phyloP scores from a whole-genome alignment of 768 basidiomycete species.

The Chalciporus piperatus region DNA sequence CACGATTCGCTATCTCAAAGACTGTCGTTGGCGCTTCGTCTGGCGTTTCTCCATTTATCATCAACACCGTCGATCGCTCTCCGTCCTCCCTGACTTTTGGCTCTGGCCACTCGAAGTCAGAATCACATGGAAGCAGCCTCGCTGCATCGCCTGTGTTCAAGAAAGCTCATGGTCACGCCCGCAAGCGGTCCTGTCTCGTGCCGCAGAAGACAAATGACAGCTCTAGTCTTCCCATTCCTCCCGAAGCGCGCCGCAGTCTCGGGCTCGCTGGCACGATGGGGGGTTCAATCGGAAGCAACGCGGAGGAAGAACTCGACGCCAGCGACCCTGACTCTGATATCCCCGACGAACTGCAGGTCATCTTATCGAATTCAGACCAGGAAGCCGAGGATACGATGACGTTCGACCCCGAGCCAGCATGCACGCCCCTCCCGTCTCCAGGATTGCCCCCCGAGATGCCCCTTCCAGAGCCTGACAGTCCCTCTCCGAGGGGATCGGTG shows the following conservation, averaged over 20 bases:
- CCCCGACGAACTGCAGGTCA: constrained; percentile 70
- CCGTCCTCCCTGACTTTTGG: constrained; percentile 39
- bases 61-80: constrained; percentile 16
- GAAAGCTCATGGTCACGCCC: constrained; percentile 21
- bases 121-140: constrained; percentile 20
- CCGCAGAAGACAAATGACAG: constrained; percentile 13
- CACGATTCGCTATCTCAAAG: constrained; percentile 21
- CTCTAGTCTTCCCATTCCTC: constrained; percentile 40
- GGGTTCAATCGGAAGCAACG: constrained; percentile 49
- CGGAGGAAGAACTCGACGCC: constrained; percentile 44
- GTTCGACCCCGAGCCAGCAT: constrained; percentile 12
- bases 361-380: constrained; percentile 46
- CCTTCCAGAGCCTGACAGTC: constrained; percentile 29
- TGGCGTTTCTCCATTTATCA: constrained; percentile 26
- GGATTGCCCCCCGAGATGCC: constrained; percentile 43
- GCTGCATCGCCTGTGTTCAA: constrained; percentile 36
- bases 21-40: constrained; percentile 22
- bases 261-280: constrained; percentile 71
- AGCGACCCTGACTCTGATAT: constrained; percentile 76
- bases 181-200: constrained; percentile 26
- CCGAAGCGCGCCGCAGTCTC: constrained; percentile 52
- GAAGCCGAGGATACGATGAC: constrained; percentile 43
- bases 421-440: constrained; percentile 31
- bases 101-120: constrained; percentile 31
- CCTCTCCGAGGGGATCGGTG: constrained; percentile 8